phyloP scores from a whole-genome alignment of 2,329 filamentous ascomycete species.

The Coniochaeta sp. region DNA sequence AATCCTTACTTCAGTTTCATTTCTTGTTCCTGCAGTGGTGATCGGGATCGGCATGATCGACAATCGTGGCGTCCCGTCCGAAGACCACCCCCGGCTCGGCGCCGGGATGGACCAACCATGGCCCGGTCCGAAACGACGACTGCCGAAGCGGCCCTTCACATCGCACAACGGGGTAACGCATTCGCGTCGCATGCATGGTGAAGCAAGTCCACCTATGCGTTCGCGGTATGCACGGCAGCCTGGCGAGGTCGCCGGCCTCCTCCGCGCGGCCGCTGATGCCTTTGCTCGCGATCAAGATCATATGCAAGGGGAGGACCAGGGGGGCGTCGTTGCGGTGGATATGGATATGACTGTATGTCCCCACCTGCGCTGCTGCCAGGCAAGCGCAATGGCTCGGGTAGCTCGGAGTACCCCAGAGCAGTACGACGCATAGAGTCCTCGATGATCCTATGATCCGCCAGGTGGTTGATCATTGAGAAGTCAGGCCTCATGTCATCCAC shows the following conservation, averaged over 20 bases:
- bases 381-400: slow-evolving; percentile 6
- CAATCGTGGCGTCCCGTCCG: not conserved
- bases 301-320: not conserved
- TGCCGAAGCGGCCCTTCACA: not conserved
- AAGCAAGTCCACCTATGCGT: not conserved
- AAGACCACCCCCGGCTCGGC: not conserved
- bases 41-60: not conserved
- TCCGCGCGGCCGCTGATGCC: not conserved
- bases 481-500: slow-evolving; percentile 27
- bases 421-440: slow-evolving; percentile 9
- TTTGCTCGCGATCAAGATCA: not conserved
- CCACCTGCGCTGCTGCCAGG: slow-evolving; percentile 1
- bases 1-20: not conserved
- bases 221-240: not conserved
- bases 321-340: not conserved
- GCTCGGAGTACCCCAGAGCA: slow-evolving; percentile 10
- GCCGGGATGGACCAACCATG: not conserved
- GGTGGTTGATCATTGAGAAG: slow-evolving; percentile 30
- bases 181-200: not conserved
- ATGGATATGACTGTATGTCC: not conserved
- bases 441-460: slow-evolving; percentile 22
- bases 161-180: not conserved
- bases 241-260: not conserved
- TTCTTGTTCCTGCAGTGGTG: not conserved
- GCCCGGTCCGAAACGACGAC: not conserved